Base-by-base conservation (phyloP, 2,329 filamentous ascomycete species). In the Fusarium xyrophilum region DNA sequence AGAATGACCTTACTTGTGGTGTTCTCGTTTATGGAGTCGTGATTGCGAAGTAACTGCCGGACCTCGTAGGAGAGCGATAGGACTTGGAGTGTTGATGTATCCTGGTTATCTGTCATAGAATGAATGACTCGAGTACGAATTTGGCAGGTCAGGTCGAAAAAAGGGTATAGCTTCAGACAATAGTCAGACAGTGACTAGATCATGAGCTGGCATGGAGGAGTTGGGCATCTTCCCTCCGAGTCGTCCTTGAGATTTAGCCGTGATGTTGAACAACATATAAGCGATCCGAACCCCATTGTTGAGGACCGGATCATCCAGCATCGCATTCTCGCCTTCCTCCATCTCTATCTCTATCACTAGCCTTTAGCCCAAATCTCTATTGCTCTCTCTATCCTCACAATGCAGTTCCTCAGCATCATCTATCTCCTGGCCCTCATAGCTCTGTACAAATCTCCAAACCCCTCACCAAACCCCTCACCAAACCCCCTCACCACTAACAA, bases 161-260 rank as follows among this genome's bases (percentile, higher is more conserved):
- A 25, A 7, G 7, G 12, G 15, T 6, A 48, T 25, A n/a, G 30
- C 15, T 25, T 48, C 12, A 35, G 46, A 48, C 8, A n/a, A 13
- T n/a, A 23, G n/a, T 17, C 5, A 5, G 10, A 2, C 5, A 1
- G 23, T 23, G 43, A 4, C 3, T 17, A 9, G 0, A 5, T 0
- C 12, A 4, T 25, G 6, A 4, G 8, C 14, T 4, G 1, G 2
- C 9, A 5, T 14, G 8, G 0, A 35, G 1, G 15, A n/a, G 1
- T 25, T 35, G 3, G 8, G 8, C n/a, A n/a, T 25, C 5, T 7
- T 25, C 30, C 30, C 12, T 25, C 13, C 6, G 46, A 15, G 17
- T 14, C 5, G 3, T 7, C 2, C 3, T 8, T 6, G 6, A 15
- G 1, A 6, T 4, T 48, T 6, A n/a, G 17, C 17, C 21, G 17